Base-by-base conservation (phyloP, 1,284 basidiomycete species). In the Phellopilus nigrolimitatus region DNA sequence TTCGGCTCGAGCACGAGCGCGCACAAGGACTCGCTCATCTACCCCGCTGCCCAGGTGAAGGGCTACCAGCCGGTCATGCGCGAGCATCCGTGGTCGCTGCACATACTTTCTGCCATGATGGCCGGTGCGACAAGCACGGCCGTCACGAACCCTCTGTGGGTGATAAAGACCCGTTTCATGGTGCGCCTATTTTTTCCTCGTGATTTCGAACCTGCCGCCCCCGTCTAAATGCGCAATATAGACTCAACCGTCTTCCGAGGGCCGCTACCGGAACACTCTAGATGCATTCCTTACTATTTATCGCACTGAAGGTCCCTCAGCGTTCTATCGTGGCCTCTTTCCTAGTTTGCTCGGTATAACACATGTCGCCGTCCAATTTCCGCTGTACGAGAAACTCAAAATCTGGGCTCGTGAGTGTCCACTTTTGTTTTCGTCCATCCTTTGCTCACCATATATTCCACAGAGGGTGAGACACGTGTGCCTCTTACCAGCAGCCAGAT, bases 101-200 rank as follows among this genome's bases (percentile, higher is more conserved):
- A 97, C 61, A 88, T 97, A 55, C 67, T 91, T 4, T 94, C 94
- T 3, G 93, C 95, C 6, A 95, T 97, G 92, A 75, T 79, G 25
- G 94, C 94, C 1, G 94, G 95, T 17, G 92, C 90, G 6, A 76
- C 86, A 9, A 94, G 93, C 60, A 95, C 94, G 2, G 80, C 91
- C 43, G 84, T 86, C 61, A 97, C 94, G 22, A 97, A 92, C 68
- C 95, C 94, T 0, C 67, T 97, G 5, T 97, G 94, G 94, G 91
- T 97, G 37, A 93, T 97, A 67, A 97, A 97, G 73, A 97, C 94
- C 17, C 82, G 94, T 21, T 97, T 97, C 69, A 95, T 97, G 95
- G 93, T 95, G 64, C 62, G 79, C 73, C 38, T 37, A 31, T 15
- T n/a, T 48, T 2, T 43, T 8, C 1, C 24, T 28, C 30, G 13